Percentiles rank a stretch among this genome's conserved stretches.
phyloP scores from a whole-genome alignment of 208 protist species.

The Herpetomonas tarakana region DNA sequence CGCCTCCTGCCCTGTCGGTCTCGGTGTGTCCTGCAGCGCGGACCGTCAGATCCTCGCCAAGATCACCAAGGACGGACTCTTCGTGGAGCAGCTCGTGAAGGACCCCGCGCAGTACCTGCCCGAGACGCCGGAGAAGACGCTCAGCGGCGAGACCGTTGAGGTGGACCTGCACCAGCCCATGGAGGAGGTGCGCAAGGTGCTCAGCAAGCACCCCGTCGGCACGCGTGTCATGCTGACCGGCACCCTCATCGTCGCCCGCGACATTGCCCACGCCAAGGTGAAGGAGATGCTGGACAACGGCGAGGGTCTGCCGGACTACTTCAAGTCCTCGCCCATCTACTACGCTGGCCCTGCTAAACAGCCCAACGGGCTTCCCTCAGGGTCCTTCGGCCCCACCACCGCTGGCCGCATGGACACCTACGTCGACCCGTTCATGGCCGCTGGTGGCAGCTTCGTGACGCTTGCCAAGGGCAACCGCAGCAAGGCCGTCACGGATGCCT shows the following conservation, averaged over 20 bases:
- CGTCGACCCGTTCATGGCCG: slow-evolving; percentile 92
- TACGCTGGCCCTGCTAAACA: slow-evolving; percentile 97
- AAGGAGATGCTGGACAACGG: slow-evolving; percentile 86
- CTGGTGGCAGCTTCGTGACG: slow-evolving; percentile 91
- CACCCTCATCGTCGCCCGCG: slow-evolving; percentile 95
- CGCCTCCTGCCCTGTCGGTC: slow-evolving; percentile 91
- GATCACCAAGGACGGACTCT: slow-evolving; percentile 94
- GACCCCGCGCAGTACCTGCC: slow-evolving; percentile 93
- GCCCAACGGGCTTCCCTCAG: slow-evolving; percentile 91
- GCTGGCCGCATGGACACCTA: slow-evolving; percentile 97
- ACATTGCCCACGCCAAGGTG: slow-evolving; percentile 97
- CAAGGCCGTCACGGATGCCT: slow-evolving; percentile 91
- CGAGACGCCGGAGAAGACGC: slow-evolving; percentile 38
- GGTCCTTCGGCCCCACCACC: slow-evolving; percentile 97
- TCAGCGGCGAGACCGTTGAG: slow-evolving; percentile 54
- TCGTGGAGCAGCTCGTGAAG: slow-evolving; percentile 92
- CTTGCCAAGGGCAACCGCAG: slow-evolving; percentile 97
- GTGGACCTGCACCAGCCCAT: slow-evolving; percentile 92
- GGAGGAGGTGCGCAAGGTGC: slow-evolving; percentile 69
- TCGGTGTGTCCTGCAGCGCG: slow-evolving; percentile 96
- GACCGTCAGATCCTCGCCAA: slow-evolving; percentile 95
- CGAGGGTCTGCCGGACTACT: slow-evolving; percentile 88
- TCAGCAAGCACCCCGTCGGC: slow-evolving; percentile 84
- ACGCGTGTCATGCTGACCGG: slow-evolving; percentile 93
- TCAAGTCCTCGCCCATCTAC: slow-evolving; percentile 95